Percentiles rank a stretch among this genome's conserved stretches.
These are phyloP conservation scores for Centella asiatica DNA, from an alignment of 129 eudicot genomes.

Conservation along the genomic window DNA sequence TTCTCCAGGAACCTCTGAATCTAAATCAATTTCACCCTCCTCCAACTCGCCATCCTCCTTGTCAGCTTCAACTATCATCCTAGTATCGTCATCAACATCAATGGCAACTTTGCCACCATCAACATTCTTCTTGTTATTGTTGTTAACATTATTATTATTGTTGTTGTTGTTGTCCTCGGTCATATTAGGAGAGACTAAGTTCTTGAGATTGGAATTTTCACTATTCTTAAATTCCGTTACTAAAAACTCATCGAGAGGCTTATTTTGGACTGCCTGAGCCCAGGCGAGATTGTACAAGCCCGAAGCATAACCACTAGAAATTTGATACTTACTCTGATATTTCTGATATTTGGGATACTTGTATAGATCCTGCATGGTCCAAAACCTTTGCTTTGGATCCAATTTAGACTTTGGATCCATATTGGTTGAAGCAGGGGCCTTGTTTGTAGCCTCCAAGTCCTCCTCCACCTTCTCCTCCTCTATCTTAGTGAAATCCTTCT, in stretches of 20 bases:
- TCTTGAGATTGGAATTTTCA: conserved; percentile 7
- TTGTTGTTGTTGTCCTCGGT: not conserved
- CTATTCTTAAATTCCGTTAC: conserved; percentile 35
- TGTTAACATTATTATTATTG: conserved; percentile 11
- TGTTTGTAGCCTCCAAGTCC: conserved; percentile 7
- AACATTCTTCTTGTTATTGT: conserved; percentile 34
- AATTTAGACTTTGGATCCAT: conserved; percentile 11
- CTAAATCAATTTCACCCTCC: conserved; percentile 66
- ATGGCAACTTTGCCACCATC: conserved; percentile 24
- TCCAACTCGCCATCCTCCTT: conserved; percentile 50
- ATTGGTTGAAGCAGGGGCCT: conserved; percentile 17
- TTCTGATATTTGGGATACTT: conserved; percentile 68
- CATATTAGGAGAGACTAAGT: conserved; percentile 1
- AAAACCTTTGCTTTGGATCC: conserved; percentile 27
- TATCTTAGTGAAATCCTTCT: conserved; percentile 40
- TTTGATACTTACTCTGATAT: conserved; percentile 58
- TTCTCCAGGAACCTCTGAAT: conserved; percentile 20
- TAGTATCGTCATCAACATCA: conserved; percentile 64
- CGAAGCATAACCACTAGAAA: conserved; percentile 44
- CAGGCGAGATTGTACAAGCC: conserved; percentile 90
- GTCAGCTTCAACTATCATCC: conserved; percentile 30
- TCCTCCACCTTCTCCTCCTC: not conserved
- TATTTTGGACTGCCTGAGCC: conserved; percentile 97
- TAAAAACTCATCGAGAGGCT: conserved; percentile 67
- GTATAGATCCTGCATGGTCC: conserved; percentile 82